Evolutionary conservation across 2,329 filamentous ascomycete species (phyloP).

Genomic region (Exophiala sp.): DNA sequence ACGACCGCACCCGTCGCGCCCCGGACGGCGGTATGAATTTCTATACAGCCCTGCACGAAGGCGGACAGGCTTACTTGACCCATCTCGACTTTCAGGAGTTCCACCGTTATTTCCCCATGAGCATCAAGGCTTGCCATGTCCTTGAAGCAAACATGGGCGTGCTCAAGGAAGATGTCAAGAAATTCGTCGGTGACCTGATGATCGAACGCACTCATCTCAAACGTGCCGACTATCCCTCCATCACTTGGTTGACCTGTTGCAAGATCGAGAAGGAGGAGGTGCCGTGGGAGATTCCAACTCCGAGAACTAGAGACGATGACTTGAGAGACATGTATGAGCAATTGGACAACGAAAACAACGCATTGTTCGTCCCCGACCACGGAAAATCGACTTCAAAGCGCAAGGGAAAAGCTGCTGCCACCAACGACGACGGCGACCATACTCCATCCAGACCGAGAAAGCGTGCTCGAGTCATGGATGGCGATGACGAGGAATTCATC

Average conservation of each 20-base stretch:
- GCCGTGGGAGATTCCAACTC: slow-evolving; percentile 34
- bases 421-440: too few relatives aligned
- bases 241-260: slow-evolving; percentile 44
- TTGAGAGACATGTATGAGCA: slow-evolving; percentile 6
- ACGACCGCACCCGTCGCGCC: slow-evolving; percentile 35
- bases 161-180: slow-evolving; percentile 39
- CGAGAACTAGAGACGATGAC: slow-evolving; percentile 1
- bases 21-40: slow-evolving; percentile 45
- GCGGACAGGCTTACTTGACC: slow-evolving; percentile 42
- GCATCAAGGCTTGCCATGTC: slow-evolving; percentile 28
- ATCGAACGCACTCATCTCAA: slow-evolving; percentile 39
- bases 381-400: too few relatives aligned
- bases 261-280: slow-evolving; percentile 38
- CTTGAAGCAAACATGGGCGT: slow-evolving; percentile 32
- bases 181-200: slow-evolving; percentile 34
- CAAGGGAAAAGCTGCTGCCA: too few relatives aligned
- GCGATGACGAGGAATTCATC: slow-evolving; percentile 5
- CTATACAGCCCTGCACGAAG: slow-evolving; percentile 39
- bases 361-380: too few relatives aligned
- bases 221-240: slow-evolving; percentile 30
- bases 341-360: slow-evolving; percentile 9
- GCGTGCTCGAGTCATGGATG: slow-evolving; percentile 6
- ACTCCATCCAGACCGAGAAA: slow-evolving; percentile 4
- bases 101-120: slow-evolving; percentile 31
- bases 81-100: slow-evolving; percentile 30